Evolutionary conservation across 257 asterid genomes (phyloP), one percentile per base, ranked within the genome.

Genomic region (Schizonepeta tenuifolia): DNA sequence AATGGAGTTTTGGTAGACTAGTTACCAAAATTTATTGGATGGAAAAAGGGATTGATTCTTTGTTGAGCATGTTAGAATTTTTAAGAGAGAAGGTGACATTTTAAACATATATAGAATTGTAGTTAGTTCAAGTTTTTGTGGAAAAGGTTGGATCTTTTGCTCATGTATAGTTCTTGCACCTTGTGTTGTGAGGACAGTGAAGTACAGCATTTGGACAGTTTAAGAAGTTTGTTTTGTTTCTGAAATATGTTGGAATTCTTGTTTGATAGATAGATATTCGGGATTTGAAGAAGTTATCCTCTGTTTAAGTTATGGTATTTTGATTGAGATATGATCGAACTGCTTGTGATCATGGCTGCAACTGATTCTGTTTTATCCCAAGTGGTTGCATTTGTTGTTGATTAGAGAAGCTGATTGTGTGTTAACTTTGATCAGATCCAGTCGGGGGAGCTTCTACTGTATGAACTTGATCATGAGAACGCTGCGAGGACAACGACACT

Each of bases 341-440:
- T 56, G 56, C 13, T 8, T 58, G 3, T 28, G 47, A 21, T 0
- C 31, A 46, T 46, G 69, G 66, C 28, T 47, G 17, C 28, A 24
- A 22, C 56, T 22, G 36, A 9, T 18, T 17, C 10, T 20, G 46
- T 21, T 54, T 9, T 26, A 40, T 71, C 67, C 15, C 15, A 40
- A 33, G 41, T 24, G 20, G 6, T 61, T 51, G 44, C 67, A 5
- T 41, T 33, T 33, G 7, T 7, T 44, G 40, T 6, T 36, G 55
- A 28, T 22, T 28, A 36, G 69, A 47, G 14, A 9, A 24, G 17
- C 71, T 78, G 51, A 75, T 75, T 59, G 40, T 65, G 36, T 74
- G 64, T 4, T 9, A n/a, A 15, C n/a, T 72, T 20, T 74, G 6
- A 58, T 55, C 91, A 90, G 97, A 73, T 73, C 71, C 72, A 65